A percentile compares a stretch with the other conserved stretches of the same genome.
Evolutionary conservation across 129 eudicot species (phyloP).

Genomic region (Escallonia rubra): DNA sequence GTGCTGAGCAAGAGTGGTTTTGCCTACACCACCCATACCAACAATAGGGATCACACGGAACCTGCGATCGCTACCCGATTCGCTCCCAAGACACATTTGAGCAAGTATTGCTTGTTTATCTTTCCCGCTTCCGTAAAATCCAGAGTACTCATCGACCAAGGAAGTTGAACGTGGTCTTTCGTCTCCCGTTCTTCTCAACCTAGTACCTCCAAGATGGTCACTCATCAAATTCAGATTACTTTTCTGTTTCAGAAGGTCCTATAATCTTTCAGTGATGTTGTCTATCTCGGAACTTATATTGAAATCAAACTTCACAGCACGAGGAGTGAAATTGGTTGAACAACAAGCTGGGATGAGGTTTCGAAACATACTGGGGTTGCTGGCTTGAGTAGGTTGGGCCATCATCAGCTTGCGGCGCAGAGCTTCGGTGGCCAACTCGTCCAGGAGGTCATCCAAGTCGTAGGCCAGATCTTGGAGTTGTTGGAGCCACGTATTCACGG

Average conservation of each 20-base stretch:
- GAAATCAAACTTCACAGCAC: conserved; percentile 10
- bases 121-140: conserved; percentile 23
- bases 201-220: conserved; percentile 1
- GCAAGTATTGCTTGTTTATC: conserved; percentile 20
- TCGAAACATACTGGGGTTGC: too few species aligned
- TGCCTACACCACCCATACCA: conserved; percentile 49
- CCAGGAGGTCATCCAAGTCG: conserved; percentile 35
- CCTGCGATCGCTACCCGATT: neutral
- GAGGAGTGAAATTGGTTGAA: too few species aligned
- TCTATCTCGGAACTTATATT: conserved; percentile 24
- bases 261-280: conserved; percentile 14
- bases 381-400: too few species aligned
- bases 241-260: conserved; percentile 14
- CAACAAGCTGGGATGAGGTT: too few species aligned
- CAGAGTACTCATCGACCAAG: conserved; percentile 14
- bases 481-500: conserved; percentile 26
- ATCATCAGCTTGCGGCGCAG: neutral
- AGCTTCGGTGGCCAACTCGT: conserved; percentile 35
- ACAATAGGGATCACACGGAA: conserved; percentile 22
- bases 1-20: conserved; percentile 36
- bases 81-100: neutral
- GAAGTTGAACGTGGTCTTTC: conserved; percentile 27
- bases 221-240: conserved; percentile 13
- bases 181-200: neutral
- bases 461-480: conserved; percentile 26